phyloP scores from a whole-genome alignment of 495 filamentous ascomycete genomes.

The Bombardia bombarda region DNA sequence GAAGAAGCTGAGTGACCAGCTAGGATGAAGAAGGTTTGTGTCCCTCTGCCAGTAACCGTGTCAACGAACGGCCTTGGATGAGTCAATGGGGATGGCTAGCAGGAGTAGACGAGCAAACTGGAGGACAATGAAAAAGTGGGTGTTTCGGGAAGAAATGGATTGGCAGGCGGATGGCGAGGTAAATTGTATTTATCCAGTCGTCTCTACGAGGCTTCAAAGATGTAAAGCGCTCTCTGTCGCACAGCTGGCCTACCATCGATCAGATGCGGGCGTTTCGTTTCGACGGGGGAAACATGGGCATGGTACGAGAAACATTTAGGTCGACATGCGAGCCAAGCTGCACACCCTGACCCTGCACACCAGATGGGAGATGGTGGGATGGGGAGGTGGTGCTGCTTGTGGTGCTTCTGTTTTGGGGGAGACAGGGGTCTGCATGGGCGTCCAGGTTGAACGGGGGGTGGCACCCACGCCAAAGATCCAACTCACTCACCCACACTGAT shows the following conservation, averaged over 20 bases:
- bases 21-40: conserved; percentile 5
- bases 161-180: conserved; percentile 13
- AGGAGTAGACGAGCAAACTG: conserved; percentile 8
- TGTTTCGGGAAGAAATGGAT: conserved; percentile 15
- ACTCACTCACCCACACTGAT: conserved; percentile 13
- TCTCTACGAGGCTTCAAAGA: conserved; percentile 20
- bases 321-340: conserved; percentile 18
- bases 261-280: conserved; percentile 2
- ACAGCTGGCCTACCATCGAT: conserved; percentile 8
- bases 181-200: conserved; percentile 26
- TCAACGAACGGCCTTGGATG: conserved; percentile 9
- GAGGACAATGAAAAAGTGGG: conserved; percentile 14
- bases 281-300: not conserved
- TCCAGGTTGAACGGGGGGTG: conserved; percentile 3
- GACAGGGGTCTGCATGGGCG: conserved; percentile 7
- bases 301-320: conserved; percentile 12
- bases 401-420: conserved; percentile 1
- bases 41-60: conserved; percentile 1
- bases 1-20: not conserved
- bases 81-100: conserved; percentile 8
- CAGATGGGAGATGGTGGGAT: conserved; percentile 13
- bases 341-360: conserved; percentile 15
- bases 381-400: too few species aligned
- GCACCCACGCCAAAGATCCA: conserved; percentile 1
- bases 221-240: conserved; percentile 10